Evolutionary conservation across 495 filamentous ascomycete species (phyloP).

Genomic region (Xylaria nigripes): DNA sequence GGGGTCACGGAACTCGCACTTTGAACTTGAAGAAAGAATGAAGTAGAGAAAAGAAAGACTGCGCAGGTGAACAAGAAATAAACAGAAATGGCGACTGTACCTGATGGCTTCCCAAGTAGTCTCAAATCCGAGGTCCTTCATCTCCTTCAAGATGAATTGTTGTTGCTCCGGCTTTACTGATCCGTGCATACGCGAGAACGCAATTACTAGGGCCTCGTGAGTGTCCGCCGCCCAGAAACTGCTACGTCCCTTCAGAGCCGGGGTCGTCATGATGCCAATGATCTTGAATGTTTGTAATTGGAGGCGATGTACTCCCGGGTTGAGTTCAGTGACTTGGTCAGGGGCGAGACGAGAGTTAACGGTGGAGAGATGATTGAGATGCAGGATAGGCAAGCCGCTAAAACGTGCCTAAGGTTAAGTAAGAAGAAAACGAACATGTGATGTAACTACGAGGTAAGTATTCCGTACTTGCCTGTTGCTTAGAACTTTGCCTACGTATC

Average conservation of each 20-base stretch:
- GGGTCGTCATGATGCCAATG: not conserved
- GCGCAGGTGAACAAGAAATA: too few relatives aligned
- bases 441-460: not conserved
- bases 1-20: too few relatives aligned
- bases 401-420: not conserved
- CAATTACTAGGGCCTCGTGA: slow-evolving; percentile 21
- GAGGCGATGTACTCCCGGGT: not conserved
- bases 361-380: not conserved
- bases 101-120: slow-evolving; percentile 30
- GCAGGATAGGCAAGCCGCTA: not conserved
- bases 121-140: slow-evolving; percentile 19
- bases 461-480: not conserved
- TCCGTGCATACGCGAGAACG: slow-evolving; percentile 12
- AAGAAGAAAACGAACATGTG: not conserved
- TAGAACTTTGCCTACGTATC: too few relatives aligned
- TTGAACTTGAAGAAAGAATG: too few relatives aligned
- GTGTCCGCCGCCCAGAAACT: slow-evolving; percentile 21
- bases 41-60: too few relatives aligned
- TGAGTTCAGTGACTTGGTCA: not conserved
- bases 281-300: not conserved
- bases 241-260: not conserved
- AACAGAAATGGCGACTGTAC: slow-evolving; percentile 20
- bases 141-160: slow-evolving; percentile 17
- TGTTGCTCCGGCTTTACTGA: slow-evolving; percentile 11
- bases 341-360: not conserved